Percentiles rank a stretch among this genome's conserved stretches.
Evolutionary conservation across 768 basidiomycete genomes (phyloP).

Genomic region (Pilatotrama ljubarskyi): DNA sequence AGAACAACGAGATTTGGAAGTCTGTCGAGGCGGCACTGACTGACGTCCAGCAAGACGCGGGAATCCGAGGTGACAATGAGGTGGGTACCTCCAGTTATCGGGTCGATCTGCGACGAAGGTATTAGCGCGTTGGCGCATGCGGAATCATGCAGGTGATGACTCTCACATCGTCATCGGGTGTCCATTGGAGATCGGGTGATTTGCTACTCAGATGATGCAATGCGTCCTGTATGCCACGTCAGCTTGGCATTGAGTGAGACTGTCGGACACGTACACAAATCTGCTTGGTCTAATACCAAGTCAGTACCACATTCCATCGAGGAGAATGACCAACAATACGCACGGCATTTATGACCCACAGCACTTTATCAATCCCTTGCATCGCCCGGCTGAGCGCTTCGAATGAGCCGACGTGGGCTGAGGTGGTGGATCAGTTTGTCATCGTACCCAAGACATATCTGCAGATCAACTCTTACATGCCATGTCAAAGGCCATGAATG

Average conservation of each 20-base stretch:
- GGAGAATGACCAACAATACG: background rate
- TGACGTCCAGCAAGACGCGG: slow-evolving; percentile 4
- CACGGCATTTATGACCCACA: slow-evolving; percentile 7
- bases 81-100: background rate
- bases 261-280: background rate
- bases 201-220: background rate
- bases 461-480: background rate
- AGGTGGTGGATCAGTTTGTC: too few species aligned
- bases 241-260: too few species aligned
- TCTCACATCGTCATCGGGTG: background rate
- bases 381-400: background rate
- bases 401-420: slow-evolving; percentile 7
- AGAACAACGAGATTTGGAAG: slow-evolving; percentile 3
- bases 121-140: background rate
- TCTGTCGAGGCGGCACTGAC: background rate
- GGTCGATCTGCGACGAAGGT: background rate
- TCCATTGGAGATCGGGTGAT: background rate
- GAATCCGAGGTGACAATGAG: slow-evolving; percentile 3
- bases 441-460: background rate
- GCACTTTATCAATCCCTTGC: background rate
- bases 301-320: background rate
- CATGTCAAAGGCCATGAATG: background rate
- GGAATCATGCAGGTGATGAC: background rate
- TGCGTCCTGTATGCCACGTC: background rate
- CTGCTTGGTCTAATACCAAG: background rate